phyloP scores from a whole-genome alignment of 2,329 filamentous ascomycete species.

The Fusarium sp. region DNA sequence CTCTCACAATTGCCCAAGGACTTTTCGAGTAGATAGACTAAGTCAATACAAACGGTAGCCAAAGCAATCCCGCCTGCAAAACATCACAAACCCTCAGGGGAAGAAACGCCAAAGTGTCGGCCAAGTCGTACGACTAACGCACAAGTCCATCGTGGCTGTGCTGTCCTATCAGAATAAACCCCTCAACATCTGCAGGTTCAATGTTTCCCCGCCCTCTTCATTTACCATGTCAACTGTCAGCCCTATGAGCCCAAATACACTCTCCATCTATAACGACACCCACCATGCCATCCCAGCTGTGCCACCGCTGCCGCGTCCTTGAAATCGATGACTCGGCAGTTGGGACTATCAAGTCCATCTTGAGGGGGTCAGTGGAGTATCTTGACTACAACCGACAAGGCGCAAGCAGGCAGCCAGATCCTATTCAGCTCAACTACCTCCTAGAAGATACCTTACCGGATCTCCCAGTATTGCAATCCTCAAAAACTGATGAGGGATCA shows the following conservation, averaged over 20 bases:
- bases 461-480: neutral
- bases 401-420: neutral
- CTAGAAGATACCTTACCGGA: neutral
- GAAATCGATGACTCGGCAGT: neutral
- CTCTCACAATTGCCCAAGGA: too few relatives aligned
- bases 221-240: neutral
- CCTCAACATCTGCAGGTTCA: neutral
- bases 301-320: neutral
- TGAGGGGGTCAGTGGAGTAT: neutral
- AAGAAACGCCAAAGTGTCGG: neutral
- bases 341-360: neutral
- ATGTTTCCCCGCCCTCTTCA: neutral
- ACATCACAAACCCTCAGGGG: neutral
- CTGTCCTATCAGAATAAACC: neutral
- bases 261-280: neutral
- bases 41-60: neutral
- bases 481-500: neutral
- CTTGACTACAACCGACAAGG: neutral
- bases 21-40: too few relatives aligned
- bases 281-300: neutral
- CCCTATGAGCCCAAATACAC: neutral
- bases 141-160: neutral
- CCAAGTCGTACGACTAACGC: neutral
- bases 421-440: neutral
- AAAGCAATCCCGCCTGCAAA: neutral